These are phyloP conservation scores for Trichoderma brevicompactum DNA, from an alignment of 2,329 filamentous ascomycete genomes.

Conservation along the genomic window DNA sequence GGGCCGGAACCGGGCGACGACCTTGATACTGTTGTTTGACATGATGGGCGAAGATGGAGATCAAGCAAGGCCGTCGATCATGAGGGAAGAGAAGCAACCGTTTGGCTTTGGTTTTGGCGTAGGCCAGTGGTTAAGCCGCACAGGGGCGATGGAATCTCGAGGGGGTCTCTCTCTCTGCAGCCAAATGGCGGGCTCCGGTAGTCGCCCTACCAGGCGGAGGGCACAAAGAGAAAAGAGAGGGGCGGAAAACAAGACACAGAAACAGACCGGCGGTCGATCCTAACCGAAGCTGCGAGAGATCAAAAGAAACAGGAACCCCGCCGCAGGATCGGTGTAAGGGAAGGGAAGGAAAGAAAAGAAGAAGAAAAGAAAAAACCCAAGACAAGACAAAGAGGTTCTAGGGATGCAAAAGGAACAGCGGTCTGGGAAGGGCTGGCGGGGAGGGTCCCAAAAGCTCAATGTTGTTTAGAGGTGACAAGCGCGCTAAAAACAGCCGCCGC, in stretches of 20 bases:
- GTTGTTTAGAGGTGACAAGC: slow-evolving; percentile 25
- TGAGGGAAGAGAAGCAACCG: slow-evolving; percentile 30
- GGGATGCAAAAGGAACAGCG: slow-evolving; percentile 27
- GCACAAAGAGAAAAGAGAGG: slow-evolving; percentile 11
- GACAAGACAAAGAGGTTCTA: slow-evolving; percentile 17
- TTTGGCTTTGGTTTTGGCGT: background rate
- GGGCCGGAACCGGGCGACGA: slow-evolving; percentile 96
- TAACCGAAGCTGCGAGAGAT: slow-evolving; percentile 11
- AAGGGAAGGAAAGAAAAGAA: background rate
- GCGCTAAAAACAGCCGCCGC: slow-evolving; percentile 28
- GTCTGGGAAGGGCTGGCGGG: slow-evolving; percentile 27
- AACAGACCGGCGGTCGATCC: background rate
- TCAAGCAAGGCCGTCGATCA: slow-evolving; percentile 37
- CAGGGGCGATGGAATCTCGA: slow-evolving; percentile 24
- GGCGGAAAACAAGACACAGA: slow-evolving; percentile 1
- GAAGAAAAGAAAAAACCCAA: background rate
- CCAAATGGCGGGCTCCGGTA: slow-evolving; percentile 28
- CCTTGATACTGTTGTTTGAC: slow-evolving; percentile 72
- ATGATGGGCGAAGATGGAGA: slow-evolving; percentile 50
- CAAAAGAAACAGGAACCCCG: background rate
- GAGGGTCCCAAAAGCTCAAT: slow-evolving; percentile 20
- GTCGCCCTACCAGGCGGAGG: background rate
- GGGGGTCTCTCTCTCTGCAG: slow-evolving; percentile 19
- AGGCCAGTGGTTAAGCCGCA: slow-evolving; percentile 15
- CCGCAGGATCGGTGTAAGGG: slow-evolving; percentile 3